Base-by-base conservation (phyloP, 495 filamentous ascomycete species). In the Annulohypoxylon bovei region DNA sequence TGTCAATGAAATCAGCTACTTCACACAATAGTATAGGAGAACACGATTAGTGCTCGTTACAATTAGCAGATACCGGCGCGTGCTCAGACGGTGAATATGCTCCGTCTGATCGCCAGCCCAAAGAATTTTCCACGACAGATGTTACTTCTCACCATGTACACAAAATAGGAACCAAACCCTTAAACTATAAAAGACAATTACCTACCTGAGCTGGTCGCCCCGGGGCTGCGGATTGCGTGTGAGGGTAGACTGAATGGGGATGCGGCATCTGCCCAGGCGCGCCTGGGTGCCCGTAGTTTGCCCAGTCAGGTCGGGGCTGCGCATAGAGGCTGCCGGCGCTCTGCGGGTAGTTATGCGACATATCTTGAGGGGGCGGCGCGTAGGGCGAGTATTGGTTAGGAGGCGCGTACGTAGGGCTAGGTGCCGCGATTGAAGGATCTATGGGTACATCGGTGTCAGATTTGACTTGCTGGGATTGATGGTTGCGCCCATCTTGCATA, bases 371-470 rank as follows among this genome's bases (percentile, higher is more conserved):
- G 14, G 91, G 91, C 39, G 92, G 88, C 47, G 78, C 78, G 82
- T 97, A 98, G 28, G 93, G 93, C 65, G 94, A 92, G 81, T 97
- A 88, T 71, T 88, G 87, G 32, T 76, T 79, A 55, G 90, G 88
- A 74, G 92, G 88, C 73, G 92, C 89, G 76, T 97, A 97, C 69
- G 93, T 92, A 56, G 95, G 93, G 84, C 93, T 97, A 64, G 93
- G 90, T 73, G 92, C 90, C 80, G 95, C 91, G 73, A 98, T 95
- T 73, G 93, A 94, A 70, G 95, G 93, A 96, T 99, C 95, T 98
- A 97, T 92, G 91, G 93, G 94, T 84, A 95, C 88, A 88, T 93
- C 90, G 88, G 87, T 86, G 93, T 97, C 91, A 97, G 93, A 95
- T 81, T 92, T 93, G 80, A 88, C 85, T 84, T 89, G 89, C 77